phyloP scores from a whole-genome alignment of 2,329 filamentous ascomycete genomes.

The Amesomyces nigricolor region DNA sequence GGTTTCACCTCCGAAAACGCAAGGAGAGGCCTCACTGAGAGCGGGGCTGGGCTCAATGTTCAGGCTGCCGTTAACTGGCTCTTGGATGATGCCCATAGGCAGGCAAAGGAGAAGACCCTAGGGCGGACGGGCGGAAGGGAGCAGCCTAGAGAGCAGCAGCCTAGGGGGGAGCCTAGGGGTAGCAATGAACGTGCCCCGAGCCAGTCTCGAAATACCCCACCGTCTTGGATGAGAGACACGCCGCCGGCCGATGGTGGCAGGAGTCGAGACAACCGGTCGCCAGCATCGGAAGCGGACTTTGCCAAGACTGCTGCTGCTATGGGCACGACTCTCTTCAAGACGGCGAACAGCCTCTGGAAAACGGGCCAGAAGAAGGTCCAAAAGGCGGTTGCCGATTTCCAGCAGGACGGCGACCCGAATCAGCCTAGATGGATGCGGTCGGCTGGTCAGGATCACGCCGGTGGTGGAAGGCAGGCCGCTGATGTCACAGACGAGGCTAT shows the following conservation, averaged over 20 bases:
- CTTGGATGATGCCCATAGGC: slow-evolving; percentile 81
- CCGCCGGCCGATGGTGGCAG: slow-evolving; percentile 35
- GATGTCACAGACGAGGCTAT: slow-evolving; percentile 66
- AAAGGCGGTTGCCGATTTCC: slow-evolving; percentile 84
- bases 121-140: slow-evolving; percentile 35
- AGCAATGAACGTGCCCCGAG: slow-evolving; percentile 23
- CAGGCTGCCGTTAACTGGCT: slow-evolving; percentile 86
- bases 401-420: slow-evolving; percentile 64
- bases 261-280: slow-evolving; percentile 50
- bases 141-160: too few species aligned
- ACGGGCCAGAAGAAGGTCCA: slow-evolving; percentile 88
- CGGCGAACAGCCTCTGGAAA: slow-evolving; percentile 93
- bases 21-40: slow-evolving; percentile 71
- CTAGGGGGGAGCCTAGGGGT: slow-evolving; percentile 19
- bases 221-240: slow-evolving; percentile 60
- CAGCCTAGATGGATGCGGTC: slow-evolving; percentile 97
- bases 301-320: slow-evolving; percentile 76
- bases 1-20: slow-evolving; percentile 85
- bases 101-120: slow-evolving; percentile 67
- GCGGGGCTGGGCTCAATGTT: slow-evolving; percentile 71
- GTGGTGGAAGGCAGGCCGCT: slow-evolving; percentile 31
- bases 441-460: slow-evolving; percentile 43
- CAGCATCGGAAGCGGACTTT: slow-evolving; percentile 55
- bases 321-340: slow-evolving; percentile 81
- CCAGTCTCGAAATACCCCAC: slow-evolving; percentile 37